Evolutionary conservation across 1,284 basidiomycete species (phyloP).

Genomic region (Fomitopsis schrenkii): DNA sequence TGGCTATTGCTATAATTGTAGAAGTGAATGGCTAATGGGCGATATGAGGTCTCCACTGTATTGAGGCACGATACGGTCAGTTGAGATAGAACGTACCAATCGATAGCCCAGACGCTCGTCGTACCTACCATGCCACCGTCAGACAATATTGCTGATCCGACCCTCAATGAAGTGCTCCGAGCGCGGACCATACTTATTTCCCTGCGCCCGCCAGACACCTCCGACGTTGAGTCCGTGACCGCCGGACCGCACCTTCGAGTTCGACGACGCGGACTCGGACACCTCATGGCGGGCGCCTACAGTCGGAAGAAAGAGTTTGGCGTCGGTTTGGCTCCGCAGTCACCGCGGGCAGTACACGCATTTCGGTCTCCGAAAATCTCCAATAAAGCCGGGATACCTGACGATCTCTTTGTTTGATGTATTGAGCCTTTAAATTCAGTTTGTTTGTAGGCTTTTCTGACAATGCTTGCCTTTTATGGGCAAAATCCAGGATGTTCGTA

Average conservation of each 20-base stretch:
- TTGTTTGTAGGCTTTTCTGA: no score
- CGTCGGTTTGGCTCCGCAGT: background rate
- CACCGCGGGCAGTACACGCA: no score
- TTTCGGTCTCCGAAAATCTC: no score
- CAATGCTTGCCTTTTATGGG: no score
- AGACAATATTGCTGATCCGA: background rate
- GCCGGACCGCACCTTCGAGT: background rate
- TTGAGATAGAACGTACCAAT: background rate
- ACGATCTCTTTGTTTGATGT: no score
- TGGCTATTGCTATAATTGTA: background rate
- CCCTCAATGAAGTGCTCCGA: background rate
- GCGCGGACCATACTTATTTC: background rate
- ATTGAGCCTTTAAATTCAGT: no score
- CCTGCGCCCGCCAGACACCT: background rate
- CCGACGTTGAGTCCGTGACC: background rate
- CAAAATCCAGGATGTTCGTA: no score
- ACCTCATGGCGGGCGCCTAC: background rate
- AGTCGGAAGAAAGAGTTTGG: background rate
- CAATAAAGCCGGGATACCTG: no score
- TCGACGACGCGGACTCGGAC: background rate
- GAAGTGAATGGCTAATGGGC: no score
- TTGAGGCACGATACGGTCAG: background rate
- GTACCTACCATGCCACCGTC: no score
- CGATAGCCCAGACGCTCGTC: background rate
- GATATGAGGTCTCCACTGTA: background rate